These are phyloP conservation scores for Barnettozyma salicaria DNA, from an alignment of 805 yeast genomes.

Conservation along the genomic window DNA sequence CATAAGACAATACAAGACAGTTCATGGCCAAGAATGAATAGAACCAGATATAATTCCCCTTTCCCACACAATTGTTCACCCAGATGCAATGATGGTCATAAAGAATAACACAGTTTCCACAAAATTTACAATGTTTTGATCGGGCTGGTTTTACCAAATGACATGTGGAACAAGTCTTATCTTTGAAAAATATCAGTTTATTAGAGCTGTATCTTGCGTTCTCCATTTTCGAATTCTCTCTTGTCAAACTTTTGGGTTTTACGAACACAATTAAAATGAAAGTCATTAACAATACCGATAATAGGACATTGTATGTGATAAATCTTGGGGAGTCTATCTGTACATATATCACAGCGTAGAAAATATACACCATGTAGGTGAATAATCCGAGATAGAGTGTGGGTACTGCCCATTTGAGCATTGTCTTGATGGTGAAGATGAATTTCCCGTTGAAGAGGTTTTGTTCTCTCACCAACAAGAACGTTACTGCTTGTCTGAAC, in stretches of 20 bases:
- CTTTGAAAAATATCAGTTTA: conserved; percentile 18
- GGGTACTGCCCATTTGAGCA: conserved; percentile 20
- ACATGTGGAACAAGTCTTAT: conserved; percentile 47
- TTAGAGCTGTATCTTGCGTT: conserved; percentile 13
- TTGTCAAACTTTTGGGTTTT: conserved; percentile 10
- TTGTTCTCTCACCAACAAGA: conserved; percentile 7
- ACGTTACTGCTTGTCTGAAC: not conserved
- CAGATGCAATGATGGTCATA: conserved; percentile 76
- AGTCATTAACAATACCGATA: conserved; percentile 5
- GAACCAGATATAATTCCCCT: conserved; percentile 57
- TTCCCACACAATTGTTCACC: conserved; percentile 73
- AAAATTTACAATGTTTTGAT: conserved; percentile 67
- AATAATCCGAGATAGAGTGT: conserved; percentile 14
- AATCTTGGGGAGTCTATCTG: conserved; percentile 17
- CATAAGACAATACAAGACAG: conserved; percentile 38
- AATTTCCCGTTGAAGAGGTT: conserved; percentile 16
- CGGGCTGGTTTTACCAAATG: conserved; percentile 60
- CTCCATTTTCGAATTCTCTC: conserved; percentile 1
- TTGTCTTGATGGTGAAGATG: not conserved
- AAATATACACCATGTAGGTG: conserved; percentile 11
- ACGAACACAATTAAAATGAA: conserved; percentile 14
- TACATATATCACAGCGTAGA: conserved; percentile 12
- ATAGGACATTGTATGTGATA: conserved; percentile 12
- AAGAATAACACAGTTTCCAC: conserved; percentile 54
- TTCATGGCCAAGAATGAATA: conserved; percentile 49